Evolutionary conservation across 106 monocot species (phyloP), one percentile per base, ranked within the genome.

Genomic region (Vanilla planifolia): DNA sequence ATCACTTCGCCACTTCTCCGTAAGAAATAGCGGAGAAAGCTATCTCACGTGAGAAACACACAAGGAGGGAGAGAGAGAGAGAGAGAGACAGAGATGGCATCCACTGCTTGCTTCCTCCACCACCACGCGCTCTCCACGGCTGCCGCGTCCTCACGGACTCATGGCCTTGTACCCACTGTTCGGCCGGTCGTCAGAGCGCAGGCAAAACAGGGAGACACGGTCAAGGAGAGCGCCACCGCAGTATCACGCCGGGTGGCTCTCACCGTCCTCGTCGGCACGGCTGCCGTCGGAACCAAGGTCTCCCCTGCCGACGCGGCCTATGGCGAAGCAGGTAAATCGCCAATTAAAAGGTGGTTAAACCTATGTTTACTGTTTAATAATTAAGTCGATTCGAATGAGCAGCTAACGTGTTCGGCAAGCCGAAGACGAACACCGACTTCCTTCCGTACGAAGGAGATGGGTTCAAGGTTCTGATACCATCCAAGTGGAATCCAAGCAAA

Each of bases 401-500:
- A 89, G 95, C 95, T 9, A 95, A 89, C 55, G 74, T 95, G 5
- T 86, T 90, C 21, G 95, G 95, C 2, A 96, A 87, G 79, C 81
- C 78, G 44, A 96, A 96, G 83, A 77, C 66, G 32, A 77, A 89
- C 85, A 96, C 90, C 0, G 95, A 90, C 30, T 90, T 81, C 76
- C 16, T 77, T 40, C 46, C 77, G 14, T 78, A 81, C 71, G 71
- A 13, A 4, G 80, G 84, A 5, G 43, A 84, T 0, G 95, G 90
- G 14, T 96, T 90, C 71, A 90, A 86, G 81, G 33, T 90, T 19
- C 22, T 56, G 67, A 72, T 90, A 14, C 90, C 95, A 35, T 6
- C 95, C 3, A 96, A 96, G 67, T 96, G 95, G 95, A 96, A 84
- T 79, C 77, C 78, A 5, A 96, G 95, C 95, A 90, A 79, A 37